Conservation (phyloP, 371 early-diverging fungal species). For the Saksenaea oblongispora region DNA sequence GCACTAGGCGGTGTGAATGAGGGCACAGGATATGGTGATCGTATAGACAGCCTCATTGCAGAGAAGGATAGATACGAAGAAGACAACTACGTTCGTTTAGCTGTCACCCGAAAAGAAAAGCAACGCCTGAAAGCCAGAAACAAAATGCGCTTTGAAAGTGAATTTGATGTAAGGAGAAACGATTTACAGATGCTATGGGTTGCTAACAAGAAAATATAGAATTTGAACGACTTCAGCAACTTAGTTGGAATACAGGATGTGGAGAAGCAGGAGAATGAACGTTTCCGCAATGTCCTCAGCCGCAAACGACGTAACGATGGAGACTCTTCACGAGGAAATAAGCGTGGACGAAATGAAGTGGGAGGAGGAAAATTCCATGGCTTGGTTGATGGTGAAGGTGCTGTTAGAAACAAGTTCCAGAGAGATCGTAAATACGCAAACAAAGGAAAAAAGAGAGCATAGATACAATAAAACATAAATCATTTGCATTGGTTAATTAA, state of each 20-base stretch:
- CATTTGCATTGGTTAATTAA: too few relatives aligned
- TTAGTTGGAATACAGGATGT: conserved; percentile 60
- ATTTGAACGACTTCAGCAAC: conserved; percentile 74
- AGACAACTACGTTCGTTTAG: conserved; percentile 85
- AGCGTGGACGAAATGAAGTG: conserved; percentile 6
- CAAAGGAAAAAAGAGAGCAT: conserved; percentile 2
- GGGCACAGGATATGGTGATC: conserved; percentile 54
- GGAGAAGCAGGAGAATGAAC: conserved; percentile 54
- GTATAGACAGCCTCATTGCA: conserved; percentile 53
- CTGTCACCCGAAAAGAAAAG: conserved; percentile 77
- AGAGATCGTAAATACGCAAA: neutral
- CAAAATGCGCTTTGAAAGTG: conserved; percentile 74
- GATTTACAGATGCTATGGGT: neutral
- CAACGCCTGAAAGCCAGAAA: conserved; percentile 61
- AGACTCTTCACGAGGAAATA: conserved; percentile 11
- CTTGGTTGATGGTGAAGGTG: conserved; percentile 1
- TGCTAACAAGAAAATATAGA: conserved; percentile 24
- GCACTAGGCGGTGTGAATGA: conserved; percentile 69
- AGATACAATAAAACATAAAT: neutral
- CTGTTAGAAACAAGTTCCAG: conserved; percentile 9
- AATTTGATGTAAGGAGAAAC: conserved; percentile 72
- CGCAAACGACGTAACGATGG: conserved; percentile 37
- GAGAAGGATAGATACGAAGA: conserved; percentile 87
- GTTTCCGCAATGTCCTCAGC: conserved; percentile 52
- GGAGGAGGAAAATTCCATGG: neutral